A percentile compares a stretch with the other conserved stretches of the same genome.
Conservation (phyloP, 2,329 filamentous ascomycete genomes). For the Cladosporium phlei region DNA sequence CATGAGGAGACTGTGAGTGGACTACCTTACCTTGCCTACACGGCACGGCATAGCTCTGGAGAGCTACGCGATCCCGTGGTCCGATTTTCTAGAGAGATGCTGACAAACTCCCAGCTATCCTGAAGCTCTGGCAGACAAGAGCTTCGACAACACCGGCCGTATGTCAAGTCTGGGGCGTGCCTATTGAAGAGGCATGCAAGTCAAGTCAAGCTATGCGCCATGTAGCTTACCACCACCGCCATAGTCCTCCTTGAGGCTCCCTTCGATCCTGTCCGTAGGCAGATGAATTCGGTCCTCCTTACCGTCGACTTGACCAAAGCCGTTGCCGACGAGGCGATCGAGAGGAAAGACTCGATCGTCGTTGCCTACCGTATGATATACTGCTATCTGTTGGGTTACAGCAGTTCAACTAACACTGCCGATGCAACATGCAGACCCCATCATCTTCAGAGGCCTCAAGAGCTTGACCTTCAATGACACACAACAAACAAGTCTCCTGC, state of each 20-base stretch:
- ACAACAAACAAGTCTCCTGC: conserved; percentile 80
- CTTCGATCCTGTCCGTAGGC: conserved; percentile 51
- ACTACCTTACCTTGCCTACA: background rate
- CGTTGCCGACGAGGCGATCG: conserved; percentile 86
- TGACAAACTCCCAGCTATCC: conserved; percentile 63
- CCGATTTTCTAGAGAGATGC: background rate
- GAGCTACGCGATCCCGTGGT: no score
- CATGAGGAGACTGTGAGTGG: conserved; percentile 70
- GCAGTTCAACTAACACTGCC: conserved; percentile 25
- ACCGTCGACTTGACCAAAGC: conserved; percentile 87
- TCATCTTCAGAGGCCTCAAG: conserved; percentile 93
- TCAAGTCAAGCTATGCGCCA: background rate
- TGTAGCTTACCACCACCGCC: conserved; percentile 2
- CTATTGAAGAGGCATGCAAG: no score
- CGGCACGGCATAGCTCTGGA: background rate
- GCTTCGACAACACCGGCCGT: conserved; percentile 94
- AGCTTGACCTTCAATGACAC: conserved; percentile 77
- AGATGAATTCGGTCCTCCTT: conserved; percentile 66
- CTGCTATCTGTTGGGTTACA: background rate
- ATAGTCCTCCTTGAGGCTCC: conserved; percentile 66
- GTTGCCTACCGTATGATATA: conserved; percentile 73
- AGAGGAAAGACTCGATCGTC: conserved; percentile 68
- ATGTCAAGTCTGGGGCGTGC: conserved; percentile 25
- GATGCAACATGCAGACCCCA: conserved; percentile 62
- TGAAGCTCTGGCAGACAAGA: conserved; percentile 78